Evolutionary conservation across 345 rosid genomes (phyloP), one percentile per base, ranked within the genome.

Genomic region (Hevea brasiliensis): DNA sequence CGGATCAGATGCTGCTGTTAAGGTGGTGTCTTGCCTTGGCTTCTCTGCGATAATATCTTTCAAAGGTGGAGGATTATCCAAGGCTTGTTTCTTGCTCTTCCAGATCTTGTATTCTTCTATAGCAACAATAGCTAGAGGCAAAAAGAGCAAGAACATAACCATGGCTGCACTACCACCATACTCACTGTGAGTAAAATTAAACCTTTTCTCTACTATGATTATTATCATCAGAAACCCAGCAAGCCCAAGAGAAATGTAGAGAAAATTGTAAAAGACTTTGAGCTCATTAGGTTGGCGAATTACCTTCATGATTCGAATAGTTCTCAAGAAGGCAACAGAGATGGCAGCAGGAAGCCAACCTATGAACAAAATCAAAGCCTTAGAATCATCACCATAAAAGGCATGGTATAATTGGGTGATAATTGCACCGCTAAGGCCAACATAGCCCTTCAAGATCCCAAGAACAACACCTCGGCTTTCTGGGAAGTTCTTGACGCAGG

Each of bases 401-500:
- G 88, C 93, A 29, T 67, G 74, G 55, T 64, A 89, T 12, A 89
- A 17, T 23, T 85, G 90, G 0, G 93, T 85, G 53, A 87, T 79
- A 8, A 89, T 84, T 1, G 90, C 90, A 3, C 89, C 90, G 15
- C 90, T 87, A 3, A 84, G 73, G 3, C 90, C 90, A 0, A 87
- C 83, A 24, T 76, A 82, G 3, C 89, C 89, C 74, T 89, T 89
- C 23, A 89, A 65, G n/a, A 89, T 71, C 61, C 91, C 91, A 23
- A 89, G 73, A 42, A 87, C 87, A 23, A 51, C 83, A 2, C 93
- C 93, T 0, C 93, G 82, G 63, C 87, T 84, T 71, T 84, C 85
- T 0, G 90, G 91, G 80, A 89, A 89, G 66, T 89, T 87, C 75
- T 87, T 86, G 65, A 89, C 91, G 24, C 88, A 87, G 1, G 87